Evolutionary conservation across 192 early-diverging fungal species (phyloP).

Genomic region (Linnemannia hyalina): DNA sequence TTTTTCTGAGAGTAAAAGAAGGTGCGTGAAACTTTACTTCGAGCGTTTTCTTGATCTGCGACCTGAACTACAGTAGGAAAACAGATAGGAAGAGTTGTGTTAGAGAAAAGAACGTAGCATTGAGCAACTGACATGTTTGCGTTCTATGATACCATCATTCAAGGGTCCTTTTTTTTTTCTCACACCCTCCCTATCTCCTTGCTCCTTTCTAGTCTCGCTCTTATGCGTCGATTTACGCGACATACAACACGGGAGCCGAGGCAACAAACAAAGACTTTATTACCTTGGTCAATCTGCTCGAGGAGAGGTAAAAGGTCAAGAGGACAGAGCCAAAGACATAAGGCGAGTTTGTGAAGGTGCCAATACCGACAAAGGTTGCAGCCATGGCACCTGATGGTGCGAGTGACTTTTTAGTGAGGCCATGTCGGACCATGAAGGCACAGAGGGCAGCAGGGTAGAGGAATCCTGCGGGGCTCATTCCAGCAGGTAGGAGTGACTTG

Average conservation of each 20-base stretch:
- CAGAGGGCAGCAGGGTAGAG: conserved; percentile 66
- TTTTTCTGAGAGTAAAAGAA: neutral
- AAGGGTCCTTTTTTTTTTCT: neutral
- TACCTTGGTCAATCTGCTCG: conserved; percentile 71
- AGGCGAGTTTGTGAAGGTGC: conserved; percentile 78
- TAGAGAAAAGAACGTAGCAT: neutral
- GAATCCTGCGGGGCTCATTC: conserved; percentile 29
- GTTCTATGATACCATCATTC: no score
- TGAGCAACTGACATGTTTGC: neutral
- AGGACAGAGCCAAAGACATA: conserved; percentile 75
- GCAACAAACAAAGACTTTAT: neutral
- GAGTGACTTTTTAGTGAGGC: conserved; percentile 79
- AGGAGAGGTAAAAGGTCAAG: conserved; percentile 80
- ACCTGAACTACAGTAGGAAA: conserved; percentile 33
- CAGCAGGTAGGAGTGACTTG: conserved; percentile 20
- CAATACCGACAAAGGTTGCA: conserved; percentile 80
- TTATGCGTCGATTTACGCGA: neutral
- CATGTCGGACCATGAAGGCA: conserved; percentile 64
- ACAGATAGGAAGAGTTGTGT: neutral
- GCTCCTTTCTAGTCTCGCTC: no score
- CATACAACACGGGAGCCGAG: neutral
- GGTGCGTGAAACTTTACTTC: conserved; percentile 18
- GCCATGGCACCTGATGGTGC: conserved; percentile 75
- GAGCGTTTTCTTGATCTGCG: conserved; percentile 45
- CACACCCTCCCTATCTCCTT: neutral